Evolutionary conservation across 495 filamentous ascomycete species (phyloP), one percentile per base, ranked within the genome.

Genomic region (Penicillium robsamsonii): DNA sequence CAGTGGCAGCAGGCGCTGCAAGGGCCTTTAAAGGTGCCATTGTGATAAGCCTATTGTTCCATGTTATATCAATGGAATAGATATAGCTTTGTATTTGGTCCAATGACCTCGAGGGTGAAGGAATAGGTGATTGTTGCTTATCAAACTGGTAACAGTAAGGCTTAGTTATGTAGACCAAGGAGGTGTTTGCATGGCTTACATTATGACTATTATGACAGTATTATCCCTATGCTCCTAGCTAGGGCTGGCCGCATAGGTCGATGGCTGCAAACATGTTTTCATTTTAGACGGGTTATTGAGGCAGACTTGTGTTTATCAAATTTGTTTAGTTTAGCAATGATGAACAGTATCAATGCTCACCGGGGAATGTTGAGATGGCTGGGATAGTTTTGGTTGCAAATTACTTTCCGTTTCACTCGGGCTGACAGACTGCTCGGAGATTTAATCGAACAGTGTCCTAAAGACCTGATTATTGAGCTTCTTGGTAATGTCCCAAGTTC

Each of bases 21-120:
- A 65, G 24, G 0, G 46, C 53, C 30, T 48, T 63, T 12, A 59
- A 43, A 8, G 37, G 48, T 15, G 55, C 57, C 59, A 65, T 65
- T 1, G 1, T 31, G 15, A n/a, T 24, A 35, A 29, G 4, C 41
- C 22, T 53, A 12, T 27, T 48, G 7, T 2, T 7, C 11, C 22
- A 35, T 22, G 4, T 15, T 22, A 33, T 11, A 50, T 29, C 18
- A 48, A 31, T 40, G 45, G n/a, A 17, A 17, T 30, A 30, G 4
- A 46, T 29, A 25, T n/a, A 20, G 27, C 1, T 10, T 31, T 10
- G 11, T n/a, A 31, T 18, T 12, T 31, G 6, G 27, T 10, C n/a
- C 22, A 47, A 47, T 48, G 35, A 22, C 11, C 27, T 41, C 24
- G 30, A 13, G 12, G 2, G n/a, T 25, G n/a, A 20, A 6, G 15